A percentile compares a stretch with the other conserved stretches of the same genome.
These are phyloP conservation scores for Alternaria ventricosa DNA, from an alignment of 2,329 filamentous ascomycete genomes.

Conservation along the genomic window DNA sequence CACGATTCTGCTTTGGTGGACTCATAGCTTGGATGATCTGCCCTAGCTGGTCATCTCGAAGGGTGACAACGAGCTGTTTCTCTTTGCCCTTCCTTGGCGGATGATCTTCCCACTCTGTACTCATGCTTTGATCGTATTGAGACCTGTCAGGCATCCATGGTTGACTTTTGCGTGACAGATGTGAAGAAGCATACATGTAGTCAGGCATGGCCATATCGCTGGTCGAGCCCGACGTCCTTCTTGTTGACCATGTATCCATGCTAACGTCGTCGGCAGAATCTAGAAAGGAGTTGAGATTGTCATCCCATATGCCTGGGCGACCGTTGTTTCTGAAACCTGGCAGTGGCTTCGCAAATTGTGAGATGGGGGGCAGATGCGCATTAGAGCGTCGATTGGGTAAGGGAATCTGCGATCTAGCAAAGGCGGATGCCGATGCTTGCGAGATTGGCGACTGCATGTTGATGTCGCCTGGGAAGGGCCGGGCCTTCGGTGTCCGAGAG, in stretches of 20 bases:
- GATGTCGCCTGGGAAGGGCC: neutral
- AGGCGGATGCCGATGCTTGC: slow-evolving; percentile 11
- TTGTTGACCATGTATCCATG: slow-evolving; percentile 29
- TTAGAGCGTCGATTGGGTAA: slow-evolving; percentile 25
- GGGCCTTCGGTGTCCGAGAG: slow-evolving; percentile 5
- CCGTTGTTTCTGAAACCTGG: slow-evolving; percentile 1
- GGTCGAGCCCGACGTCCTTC: slow-evolving; percentile 17
- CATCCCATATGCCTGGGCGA: slow-evolving; percentile 21
- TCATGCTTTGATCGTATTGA: slow-evolving; percentile 1
- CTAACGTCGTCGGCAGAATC: slow-evolving; percentile 26
- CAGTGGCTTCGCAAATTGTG: slow-evolving; percentile 22
- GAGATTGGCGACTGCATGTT: slow-evolving; percentile 18
- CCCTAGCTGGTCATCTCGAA: slow-evolving; percentile 40
- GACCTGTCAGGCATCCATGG: slow-evolving; percentile 15
- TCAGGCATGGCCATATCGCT: slow-evolving; percentile 28
- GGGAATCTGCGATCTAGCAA: slow-evolving; percentile 16
- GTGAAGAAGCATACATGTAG: slow-evolving; percentile 14
- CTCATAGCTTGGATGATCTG: slow-evolving; percentile 34
- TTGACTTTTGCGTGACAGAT: slow-evolving; percentile 10
- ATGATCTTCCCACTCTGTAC: slow-evolving; percentile 4
- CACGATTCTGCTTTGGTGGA: slow-evolving; percentile 66
- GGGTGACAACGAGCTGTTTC: slow-evolving; percentile 28
- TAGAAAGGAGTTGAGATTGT: slow-evolving; percentile 12
- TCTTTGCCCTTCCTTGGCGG: slow-evolving; percentile 13
- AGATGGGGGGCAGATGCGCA: slow-evolving; percentile 22